Base-by-base conservation (phyloP, 768 basidiomycete species). In the Harrya chromipes region DNA sequence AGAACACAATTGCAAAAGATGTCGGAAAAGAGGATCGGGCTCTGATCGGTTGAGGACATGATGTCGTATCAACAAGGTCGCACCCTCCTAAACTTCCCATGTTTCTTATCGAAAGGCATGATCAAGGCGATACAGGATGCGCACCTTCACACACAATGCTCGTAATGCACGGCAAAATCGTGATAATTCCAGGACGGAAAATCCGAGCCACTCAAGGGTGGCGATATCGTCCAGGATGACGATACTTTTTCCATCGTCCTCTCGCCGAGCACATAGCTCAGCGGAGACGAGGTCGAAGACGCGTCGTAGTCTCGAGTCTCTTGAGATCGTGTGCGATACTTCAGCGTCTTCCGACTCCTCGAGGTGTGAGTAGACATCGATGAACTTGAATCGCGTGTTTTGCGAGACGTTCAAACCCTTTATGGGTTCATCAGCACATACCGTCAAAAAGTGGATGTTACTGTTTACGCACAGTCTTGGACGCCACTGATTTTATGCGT, bases 171-270 rank as follows among this genome's bases (percentile, higher is more conserved):
- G 81, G 24, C 70, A 57, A 52, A 90, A 82, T 6, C 82, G 76
- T 16, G 66, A 67, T 33, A 90, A 58, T 19, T 84, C 83, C 7
- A 74, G 49, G 0, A 63, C 48, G 3, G 80, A 63, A 49, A 80
- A 70, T 2, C 88, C 89, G 16, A 85, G 77, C 87, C 88, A 91
- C 59, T 85, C 80, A 1, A 90, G 73, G 35, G 77, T 72, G 0
- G 84, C 65, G 37, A 87, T 70, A 46, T 87, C 85, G 53, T 91
- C 89, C n/a, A 90, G 58, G 38, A 91, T 77, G 19, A 90, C 72
- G 12, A 88, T 66, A 10, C 60, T 45, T 8, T 60, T 58, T 26
- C 53, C 50, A 0, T 58, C 49, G 7, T 40, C 50, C 5, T 51
- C 53, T 1, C 41, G 19, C 20, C 24, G 47, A 13, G 53, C 41